Evolutionary conservation across 2,329 filamentous ascomycete species (phyloP), one percentile per base, ranked within the genome.

Genomic region (Coniochaeta ligniaria): DNA sequence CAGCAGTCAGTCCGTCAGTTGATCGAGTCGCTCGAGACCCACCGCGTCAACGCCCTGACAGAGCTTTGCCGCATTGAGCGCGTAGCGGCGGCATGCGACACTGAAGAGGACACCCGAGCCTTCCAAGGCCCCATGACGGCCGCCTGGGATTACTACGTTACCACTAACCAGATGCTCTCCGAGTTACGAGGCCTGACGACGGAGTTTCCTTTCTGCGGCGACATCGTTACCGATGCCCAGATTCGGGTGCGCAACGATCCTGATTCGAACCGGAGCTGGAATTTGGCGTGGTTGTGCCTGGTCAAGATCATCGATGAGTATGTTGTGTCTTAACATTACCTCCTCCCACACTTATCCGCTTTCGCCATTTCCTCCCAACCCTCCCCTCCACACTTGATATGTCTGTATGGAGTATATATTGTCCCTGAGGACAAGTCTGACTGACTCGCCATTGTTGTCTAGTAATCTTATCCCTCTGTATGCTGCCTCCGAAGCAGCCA

Each of bases 141-240:
- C 2, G 88, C 89, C 2, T 92, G 88, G 88, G 77, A 80, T 1
- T 81, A 90, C 75, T 91, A 91, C 67, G 88, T 92, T 64, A 83
- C 82, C 62, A 88, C 84, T 62, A 83, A 90, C 72, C 85, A 88
- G 68, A 76, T 92, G 20, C 77, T 92, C 26, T 84, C 80, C 41
- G 89, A 92, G 69, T 80, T 92, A n/a, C 79, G 87, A 22, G 83
- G 84, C 26, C 74, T 91, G 26, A 91, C 88, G 1, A 79, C 78
- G 17, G 83, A 82, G 66, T 91, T 89, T 66, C 87, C 88, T 0
- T 86, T 91, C 70, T 84, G 83, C 65, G 83, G 82, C 14, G 84
- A 86, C 57, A 80, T 88, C 36, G 70, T 91, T 1, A 79, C 83
- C 57, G 87, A 90, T 67, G 88, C 88, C 0, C 86, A 88, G 67